phyloP scores from a whole-genome alignment of 192 early-diverging fungal genomes.

The Linnemannia schmuckeri region DNA sequence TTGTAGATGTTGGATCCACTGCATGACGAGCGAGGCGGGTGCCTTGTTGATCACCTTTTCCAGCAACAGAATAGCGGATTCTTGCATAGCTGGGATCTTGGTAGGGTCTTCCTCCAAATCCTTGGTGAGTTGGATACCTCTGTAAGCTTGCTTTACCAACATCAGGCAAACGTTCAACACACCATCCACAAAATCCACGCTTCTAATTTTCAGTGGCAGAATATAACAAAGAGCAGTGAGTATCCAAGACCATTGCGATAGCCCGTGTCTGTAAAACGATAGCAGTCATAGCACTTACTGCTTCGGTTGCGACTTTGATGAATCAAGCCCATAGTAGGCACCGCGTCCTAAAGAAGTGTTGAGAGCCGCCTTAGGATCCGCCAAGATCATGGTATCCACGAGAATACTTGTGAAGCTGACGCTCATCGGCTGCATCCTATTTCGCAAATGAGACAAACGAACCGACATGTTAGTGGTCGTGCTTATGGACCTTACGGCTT shows the following conservation, averaged over 20 bases:
- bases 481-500: too few species aligned
- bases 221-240: neutral
- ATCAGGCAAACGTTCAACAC: conserved; percentile 16
- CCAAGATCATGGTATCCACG: conserved; percentile 25
- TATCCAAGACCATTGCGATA: neutral
- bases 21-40: neutral
- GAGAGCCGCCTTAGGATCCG: neutral
- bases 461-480: neutral
- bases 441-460: neutral
- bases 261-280: neutral
- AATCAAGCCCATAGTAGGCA: neutral
- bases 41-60: conserved; percentile 46
- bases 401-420: conserved; percentile 18
- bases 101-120: neutral
- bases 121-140: neutral
- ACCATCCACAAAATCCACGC: neutral
- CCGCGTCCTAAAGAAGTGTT: neutral
- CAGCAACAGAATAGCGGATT: conserved; percentile 22
- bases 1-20: conserved; percentile 17
- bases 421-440: conserved; percentile 35
- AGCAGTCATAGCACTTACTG: neutral
- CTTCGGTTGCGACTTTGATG: neutral
- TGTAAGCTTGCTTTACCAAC: conserved; percentile 29
- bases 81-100: conserved; percentile 19
- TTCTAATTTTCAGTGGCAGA: neutral